Conservation (phyloP, 768 basidiomycete species). For the Calocybe indica region DNA sequence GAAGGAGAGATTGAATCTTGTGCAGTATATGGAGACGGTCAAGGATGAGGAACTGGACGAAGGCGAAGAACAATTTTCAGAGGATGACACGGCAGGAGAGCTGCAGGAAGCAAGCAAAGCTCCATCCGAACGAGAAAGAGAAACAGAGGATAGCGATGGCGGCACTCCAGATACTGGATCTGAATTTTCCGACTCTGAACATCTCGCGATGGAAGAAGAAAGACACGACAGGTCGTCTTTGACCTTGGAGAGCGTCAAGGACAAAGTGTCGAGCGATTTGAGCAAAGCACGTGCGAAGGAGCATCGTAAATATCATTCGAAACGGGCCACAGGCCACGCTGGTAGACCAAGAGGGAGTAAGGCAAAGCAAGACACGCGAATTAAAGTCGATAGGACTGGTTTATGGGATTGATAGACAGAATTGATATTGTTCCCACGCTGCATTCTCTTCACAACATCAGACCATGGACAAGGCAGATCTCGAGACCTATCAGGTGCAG, state of each 20-base stretch:
- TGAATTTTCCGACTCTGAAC: not conserved
- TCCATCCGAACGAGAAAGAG: constrained; percentile 23
- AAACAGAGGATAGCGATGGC: constrained; percentile 10
- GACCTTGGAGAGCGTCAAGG: constrained; percentile 40
- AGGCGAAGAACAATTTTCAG: constrained; percentile 23
- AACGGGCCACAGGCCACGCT: constrained; percentile 52
- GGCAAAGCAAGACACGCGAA: constrained; percentile 69
- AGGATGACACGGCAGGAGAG: constrained; percentile 31
- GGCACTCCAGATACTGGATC: constrained; percentile 4
- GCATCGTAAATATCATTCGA: constrained; percentile 75
- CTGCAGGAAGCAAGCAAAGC: constrained; percentile 29
- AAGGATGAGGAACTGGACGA: constrained; percentile 18
- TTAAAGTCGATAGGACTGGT: constrained; percentile 54
- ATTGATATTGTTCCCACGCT: constrained; percentile 2
- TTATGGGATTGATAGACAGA: constrained; percentile 42
- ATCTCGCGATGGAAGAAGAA: no score
- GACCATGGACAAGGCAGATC: constrained; percentile 61
- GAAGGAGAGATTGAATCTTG: constrained; percentile 13
- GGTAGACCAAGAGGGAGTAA: constrained; percentile 80
- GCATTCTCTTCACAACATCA: not conserved
- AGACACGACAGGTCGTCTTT: constrained; percentile 22
- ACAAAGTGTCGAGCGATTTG: constrained; percentile 58
- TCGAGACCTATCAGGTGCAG: constrained; percentile 87
- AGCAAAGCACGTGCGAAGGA: constrained; percentile 53
- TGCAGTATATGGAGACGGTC: constrained; percentile 64